Evolutionary conservation across 345 rosid species (phyloP).

Genomic region (Gossypium herbaceum): DNA sequence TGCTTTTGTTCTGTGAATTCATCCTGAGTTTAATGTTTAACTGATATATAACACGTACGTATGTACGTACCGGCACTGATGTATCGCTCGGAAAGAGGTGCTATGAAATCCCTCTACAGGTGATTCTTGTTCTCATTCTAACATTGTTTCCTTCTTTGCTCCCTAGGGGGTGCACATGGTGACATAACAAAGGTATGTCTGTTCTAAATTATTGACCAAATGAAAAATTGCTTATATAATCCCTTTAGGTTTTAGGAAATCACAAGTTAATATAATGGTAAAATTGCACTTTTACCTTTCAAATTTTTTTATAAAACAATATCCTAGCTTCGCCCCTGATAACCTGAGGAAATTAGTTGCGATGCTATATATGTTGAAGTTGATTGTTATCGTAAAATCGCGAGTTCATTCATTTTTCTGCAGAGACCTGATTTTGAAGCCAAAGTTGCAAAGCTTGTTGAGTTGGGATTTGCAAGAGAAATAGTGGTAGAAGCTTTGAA

Average conservation of each 20-base stretch:
- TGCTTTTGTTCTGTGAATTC: neutral
- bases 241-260: too few species aligned
- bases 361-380: neutral
- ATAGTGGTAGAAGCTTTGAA: constrained; percentile 81
- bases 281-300: too few species aligned
- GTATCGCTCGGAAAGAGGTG: neutral
- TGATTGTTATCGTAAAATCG: neutral
- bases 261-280: too few species aligned
- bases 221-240: too few species aligned
- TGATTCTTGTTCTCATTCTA: neutral
- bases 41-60: neutral
- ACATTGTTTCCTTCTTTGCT: constrained; percentile 2
- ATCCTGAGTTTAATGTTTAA: neutral
- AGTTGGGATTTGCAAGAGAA: constrained; percentile 77
- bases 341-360: neutral
- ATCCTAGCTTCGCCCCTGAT: too few species aligned
- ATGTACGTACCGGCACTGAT: neutral
- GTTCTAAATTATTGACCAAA: too few species aligned
- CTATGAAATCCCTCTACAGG: neutral
- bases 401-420: neutral
- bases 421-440: constrained; percentile 84
- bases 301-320: too few species aligned
- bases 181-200: constrained; percentile 38
- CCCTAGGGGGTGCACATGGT: constrained; percentile 28
- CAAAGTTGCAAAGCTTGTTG: constrained; percentile 85